Evolutionary conservation across 495 filamentous ascomycete species (phyloP), one percentile per base, ranked within the genome.

Genomic region (Penicillium silybi): DNA sequence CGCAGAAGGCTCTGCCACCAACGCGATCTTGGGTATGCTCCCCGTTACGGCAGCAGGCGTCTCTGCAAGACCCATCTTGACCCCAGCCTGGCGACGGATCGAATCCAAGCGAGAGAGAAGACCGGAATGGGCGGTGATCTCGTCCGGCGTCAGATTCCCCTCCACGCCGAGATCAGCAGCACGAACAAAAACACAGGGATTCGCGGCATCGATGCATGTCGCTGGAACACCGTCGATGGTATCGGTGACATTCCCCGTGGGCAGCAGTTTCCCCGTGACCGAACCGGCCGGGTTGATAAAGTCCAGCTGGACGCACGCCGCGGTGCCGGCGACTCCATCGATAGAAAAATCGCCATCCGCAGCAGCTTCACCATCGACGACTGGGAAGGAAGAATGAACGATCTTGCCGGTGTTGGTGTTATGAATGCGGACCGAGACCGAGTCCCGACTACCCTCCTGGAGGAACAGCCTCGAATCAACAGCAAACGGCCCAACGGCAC

Each of bases 251-350:
- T 76, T 77, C 0, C 84, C 83, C 0, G 87, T 89, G 3, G 86
- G 87, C 17, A 90, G 60, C 23, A 84, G 57, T 35, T 74, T 74
- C 2, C 86, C 85, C 1, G 87, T 90, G 56, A 80, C 84, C 3
- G 84, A 80, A 0, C 86, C 87, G 0, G 80, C 85, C 0, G 86
- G 86, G 23, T 84, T 66, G 13, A 86, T 50, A 54, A 90, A 91
- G 43, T 80, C 77, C 9, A 89, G 71, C 16, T 75, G 64, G 23
- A 90, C 77, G 11, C 66, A 73, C 0, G 82, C 76, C 3, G 68
- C 79, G 1, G 67, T 79, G 0, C 85, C 86, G 0, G 80, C 69
- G 0, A 90, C 87, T 0, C 87, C 87, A 64, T 85, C 85, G 55
- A 90, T 87, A 5, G 73, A 64, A 50, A 85, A 87, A 7, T 77